Conservation (phyloP, 169 alveolate species). For the Babesia gibsoni region DNA sequence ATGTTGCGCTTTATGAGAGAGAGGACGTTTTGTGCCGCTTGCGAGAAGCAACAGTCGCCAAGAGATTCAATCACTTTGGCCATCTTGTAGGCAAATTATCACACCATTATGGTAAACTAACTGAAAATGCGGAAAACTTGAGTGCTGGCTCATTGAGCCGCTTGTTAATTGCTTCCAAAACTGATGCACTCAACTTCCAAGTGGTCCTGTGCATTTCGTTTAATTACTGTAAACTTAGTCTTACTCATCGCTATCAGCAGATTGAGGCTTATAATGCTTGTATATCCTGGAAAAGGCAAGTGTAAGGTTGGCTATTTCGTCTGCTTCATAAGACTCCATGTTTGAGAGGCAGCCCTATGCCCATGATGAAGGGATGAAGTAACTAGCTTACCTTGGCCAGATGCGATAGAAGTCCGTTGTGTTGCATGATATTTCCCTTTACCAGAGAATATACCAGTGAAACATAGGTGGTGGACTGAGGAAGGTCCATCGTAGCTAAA, state of each 20-base stretch:
- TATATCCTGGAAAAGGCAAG: conserved; percentile 33
- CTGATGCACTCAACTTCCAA: not conserved
- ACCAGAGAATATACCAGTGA: conserved; percentile 56
- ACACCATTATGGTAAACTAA: not conserved
- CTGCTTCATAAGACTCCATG: conserved; percentile 19
- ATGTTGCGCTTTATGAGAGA: conserved; percentile 40
- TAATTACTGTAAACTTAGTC: not conserved
- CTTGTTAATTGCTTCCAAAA: not conserved
- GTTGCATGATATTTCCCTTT: conserved; percentile 20
- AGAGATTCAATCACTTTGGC: conserved; percentile 40
- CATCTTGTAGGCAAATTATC: conserved; percentile 18
- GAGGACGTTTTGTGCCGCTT: conserved; percentile 4
- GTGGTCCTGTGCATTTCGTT: not conserved
- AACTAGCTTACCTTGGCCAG: conserved; percentile 30
- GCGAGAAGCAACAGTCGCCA: conserved; percentile 22
- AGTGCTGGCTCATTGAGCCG: conserved; percentile 14
- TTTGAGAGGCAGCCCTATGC: conserved; percentile 5
- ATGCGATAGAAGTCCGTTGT: conserved; percentile 1
- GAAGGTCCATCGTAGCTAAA: not conserved
- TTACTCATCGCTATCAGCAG: not conserved
- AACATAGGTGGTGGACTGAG: conserved; percentile 27
- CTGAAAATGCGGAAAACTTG: conserved; percentile 32
- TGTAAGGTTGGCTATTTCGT: conserved; percentile 47
- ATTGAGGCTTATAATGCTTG: not conserved
- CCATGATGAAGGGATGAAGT: too few species aligned